A percentile compares a stretch with the other conserved stretches of the same genome.
phyloP scores from a whole-genome alignment of 257 asterid genomes.

The Scutellaria galericulata region DNA sequence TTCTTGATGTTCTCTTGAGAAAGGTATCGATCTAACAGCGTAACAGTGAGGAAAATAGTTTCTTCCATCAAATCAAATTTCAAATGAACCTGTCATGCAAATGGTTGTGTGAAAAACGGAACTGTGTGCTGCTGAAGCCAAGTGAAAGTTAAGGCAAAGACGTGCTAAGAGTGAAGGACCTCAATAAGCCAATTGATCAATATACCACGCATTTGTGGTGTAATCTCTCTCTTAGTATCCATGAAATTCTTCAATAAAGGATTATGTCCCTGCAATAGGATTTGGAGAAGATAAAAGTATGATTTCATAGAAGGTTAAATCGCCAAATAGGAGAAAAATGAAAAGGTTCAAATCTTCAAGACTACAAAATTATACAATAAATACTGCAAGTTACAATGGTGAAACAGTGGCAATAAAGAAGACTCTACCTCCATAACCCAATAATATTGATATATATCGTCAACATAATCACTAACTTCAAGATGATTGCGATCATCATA shows the following conservation, averaged over 20 bases:
- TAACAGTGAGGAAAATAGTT: constrained; percentile 85
- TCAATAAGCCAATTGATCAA: constrained; percentile 96
- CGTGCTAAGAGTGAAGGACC: constrained; percentile 46
- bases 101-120: constrained; percentile 25
- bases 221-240: constrained; percentile 62
- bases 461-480: constrained; percentile 88
- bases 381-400: constrained; percentile 14
- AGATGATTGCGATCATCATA: constrained; percentile 85
- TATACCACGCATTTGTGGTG: constrained; percentile 91
- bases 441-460: constrained; percentile 86
- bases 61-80: constrained; percentile 90
- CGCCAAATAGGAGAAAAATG: constrained; percentile 10
- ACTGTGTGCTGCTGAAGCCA: constrained; percentile 26
- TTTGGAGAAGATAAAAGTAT: constrained; percentile 12
- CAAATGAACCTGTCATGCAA: constrained; percentile 66
- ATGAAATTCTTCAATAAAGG: constrained; percentile 61
- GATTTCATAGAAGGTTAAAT: not conserved
- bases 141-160: constrained; percentile 3
- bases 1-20: constrained; percentile 68
- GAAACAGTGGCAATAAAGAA: constrained; percentile 8
- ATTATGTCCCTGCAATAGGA: constrained; percentile 61
- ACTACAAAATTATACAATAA: not conserved
- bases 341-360: not conserved
- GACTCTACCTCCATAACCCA: constrained; percentile 94
- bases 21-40: constrained; percentile 73